Evolutionary conservation across 768 basidiomycete species (phyloP).

Genomic region (Lentinula sp.): DNA sequence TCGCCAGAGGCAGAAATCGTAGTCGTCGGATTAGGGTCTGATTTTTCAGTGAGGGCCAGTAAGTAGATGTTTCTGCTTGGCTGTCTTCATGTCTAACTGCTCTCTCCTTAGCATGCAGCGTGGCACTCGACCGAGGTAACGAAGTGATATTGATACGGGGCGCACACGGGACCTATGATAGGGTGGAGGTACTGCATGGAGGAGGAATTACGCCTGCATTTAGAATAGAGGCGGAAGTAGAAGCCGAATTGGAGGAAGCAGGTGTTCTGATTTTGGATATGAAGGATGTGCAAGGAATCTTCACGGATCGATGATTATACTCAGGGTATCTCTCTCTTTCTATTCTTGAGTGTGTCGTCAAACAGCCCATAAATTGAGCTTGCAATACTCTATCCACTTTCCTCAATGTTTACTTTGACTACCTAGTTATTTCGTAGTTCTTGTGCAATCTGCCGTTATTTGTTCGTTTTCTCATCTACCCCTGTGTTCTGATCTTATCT

Average conservation of each 20-base stretch:
- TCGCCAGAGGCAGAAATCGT: constrained; percentile 53
- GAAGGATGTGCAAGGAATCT: constrained; percentile 56
- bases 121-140: constrained; percentile 59
- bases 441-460: neutral
- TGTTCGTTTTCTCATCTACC: neutral
- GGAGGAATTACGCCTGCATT: constrained; percentile 47
- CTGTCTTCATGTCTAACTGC: neutral
- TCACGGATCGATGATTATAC: constrained; percentile 38
- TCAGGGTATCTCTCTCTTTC: neutral
- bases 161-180: constrained; percentile 64
- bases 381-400: too few species aligned
- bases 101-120: constrained; percentile 39
- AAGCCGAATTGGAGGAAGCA: constrained; percentile 63
- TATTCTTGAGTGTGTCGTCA: too few species aligned
- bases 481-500: neutral
- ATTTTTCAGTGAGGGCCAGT: constrained; percentile 51
- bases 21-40: constrained; percentile 62
- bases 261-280: constrained; percentile 62
- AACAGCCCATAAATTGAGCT: too few species aligned
- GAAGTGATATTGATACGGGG: constrained; percentile 57
- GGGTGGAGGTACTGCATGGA: constrained; percentile 55
- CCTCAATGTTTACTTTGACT: too few species aligned
- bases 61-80: neutral
- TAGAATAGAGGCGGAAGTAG: constrained; percentile 52
- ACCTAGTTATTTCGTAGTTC: too few species aligned